These are phyloP conservation scores for Nicotiana sylvestris DNA, from an alignment of 257 asterid species.

Conservation along the genomic window DNA sequence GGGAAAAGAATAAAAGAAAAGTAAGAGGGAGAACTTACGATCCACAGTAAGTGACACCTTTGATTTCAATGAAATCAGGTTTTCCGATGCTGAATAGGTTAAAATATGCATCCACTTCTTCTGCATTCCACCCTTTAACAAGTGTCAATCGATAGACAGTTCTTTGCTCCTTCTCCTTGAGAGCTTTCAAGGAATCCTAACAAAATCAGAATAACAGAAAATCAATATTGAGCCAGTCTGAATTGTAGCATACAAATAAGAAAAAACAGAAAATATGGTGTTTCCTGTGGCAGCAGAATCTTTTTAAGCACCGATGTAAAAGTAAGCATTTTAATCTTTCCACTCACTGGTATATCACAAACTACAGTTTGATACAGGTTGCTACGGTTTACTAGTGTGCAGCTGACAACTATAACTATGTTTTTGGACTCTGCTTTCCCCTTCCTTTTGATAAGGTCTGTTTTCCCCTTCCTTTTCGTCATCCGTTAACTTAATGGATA, in stretches of 20 bases:
- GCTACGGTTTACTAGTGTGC: neutral
- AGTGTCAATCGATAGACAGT: constrained; percentile 93
- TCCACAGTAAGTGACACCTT: constrained; percentile 99
- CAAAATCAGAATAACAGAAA: constrained; percentile 4
- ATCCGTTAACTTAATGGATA: neutral
- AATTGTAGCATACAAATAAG: constrained; percentile 4
- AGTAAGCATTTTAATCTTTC: neutral
- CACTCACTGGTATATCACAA: neutral
- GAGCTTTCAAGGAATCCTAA: constrained; percentile 90
- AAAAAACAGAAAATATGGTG: neutral
- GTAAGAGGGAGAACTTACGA: constrained; percentile 48
- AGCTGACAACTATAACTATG: neutral
- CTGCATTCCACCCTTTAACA: constrained; percentile 98
- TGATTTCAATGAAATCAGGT: constrained; percentile 94
- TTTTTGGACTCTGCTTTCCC: neutral
- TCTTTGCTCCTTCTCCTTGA: constrained; percentile 82
- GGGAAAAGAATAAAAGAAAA: neutral
- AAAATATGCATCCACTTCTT: constrained; percentile 87
- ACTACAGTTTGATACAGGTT: neutral
- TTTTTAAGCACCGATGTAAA: neutral
- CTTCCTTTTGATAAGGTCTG: neutral
- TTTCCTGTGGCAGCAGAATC: neutral
- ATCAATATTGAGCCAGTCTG: neutral
- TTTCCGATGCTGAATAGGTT: constrained; percentile 64
- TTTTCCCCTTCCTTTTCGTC: neutral